Conservation (phyloP, 805 yeast genomes). For the Zygoascus bituminiphila region DNA sequence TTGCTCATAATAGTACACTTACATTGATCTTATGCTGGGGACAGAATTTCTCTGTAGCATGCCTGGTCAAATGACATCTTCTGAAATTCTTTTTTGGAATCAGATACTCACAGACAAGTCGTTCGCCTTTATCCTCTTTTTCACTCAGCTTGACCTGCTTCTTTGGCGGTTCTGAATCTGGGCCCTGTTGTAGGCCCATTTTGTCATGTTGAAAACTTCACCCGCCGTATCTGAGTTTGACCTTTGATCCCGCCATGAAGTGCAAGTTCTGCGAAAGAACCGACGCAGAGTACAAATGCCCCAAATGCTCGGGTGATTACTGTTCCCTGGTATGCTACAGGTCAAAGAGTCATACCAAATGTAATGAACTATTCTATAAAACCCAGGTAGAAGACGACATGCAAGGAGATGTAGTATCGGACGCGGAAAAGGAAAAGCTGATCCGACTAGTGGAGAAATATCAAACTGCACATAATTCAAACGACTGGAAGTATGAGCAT, state of each 20-base stretch:
- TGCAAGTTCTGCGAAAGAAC: slow-evolving; percentile 8
- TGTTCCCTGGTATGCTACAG: slow-evolving; percentile 17
- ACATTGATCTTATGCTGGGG: slow-evolving; percentile 44
- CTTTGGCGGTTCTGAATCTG: too few species aligned
- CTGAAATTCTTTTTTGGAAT: slow-evolving; percentile 38
- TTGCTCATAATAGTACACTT: slow-evolving; percentile 3
- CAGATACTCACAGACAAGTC: slow-evolving; percentile 17
- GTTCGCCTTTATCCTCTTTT: slow-evolving; percentile 5
- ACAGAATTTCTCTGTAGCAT: slow-evolving; percentile 43
- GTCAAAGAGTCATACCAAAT: slow-evolving; percentile 10
- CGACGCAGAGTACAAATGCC: slow-evolving; percentile 16
- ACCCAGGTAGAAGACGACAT: slow-evolving; percentile 9
- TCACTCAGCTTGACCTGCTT: not conserved
- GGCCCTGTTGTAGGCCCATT: too few species aligned
- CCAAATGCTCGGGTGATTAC: slow-evolving; percentile 14
- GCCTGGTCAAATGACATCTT: slow-evolving; percentile 54
- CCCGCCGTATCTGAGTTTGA: not conserved
- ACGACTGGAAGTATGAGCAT: slow-evolving; percentile 16
- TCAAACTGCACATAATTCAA: not conserved
- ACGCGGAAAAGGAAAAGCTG: slow-evolving; percentile 10
- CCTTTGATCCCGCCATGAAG: not conserved
- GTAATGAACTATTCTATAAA: slow-evolving; percentile 15
- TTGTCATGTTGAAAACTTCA: not conserved
- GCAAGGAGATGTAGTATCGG: not conserved
- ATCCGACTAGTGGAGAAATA: slow-evolving; percentile 12